phyloP scores from a whole-genome alignment of 768 basidiomycete genomes.

The Gyrodon lividus region DNA sequence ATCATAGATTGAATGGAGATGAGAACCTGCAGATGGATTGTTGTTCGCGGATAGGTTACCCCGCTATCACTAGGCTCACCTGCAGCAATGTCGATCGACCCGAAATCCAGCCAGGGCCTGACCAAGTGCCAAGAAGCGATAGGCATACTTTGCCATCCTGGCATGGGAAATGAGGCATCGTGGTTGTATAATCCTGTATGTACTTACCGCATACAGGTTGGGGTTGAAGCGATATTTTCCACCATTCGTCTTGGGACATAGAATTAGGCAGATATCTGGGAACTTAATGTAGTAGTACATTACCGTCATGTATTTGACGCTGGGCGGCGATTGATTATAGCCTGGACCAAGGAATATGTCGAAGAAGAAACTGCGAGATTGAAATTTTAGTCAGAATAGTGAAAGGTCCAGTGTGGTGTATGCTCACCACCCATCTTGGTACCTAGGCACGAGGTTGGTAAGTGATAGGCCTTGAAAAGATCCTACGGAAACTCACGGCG shows the following conservation, averaged over 20 bases:
- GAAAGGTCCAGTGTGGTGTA: background rate
- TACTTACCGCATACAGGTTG: constrained; percentile 82
- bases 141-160: constrained; percentile 95
- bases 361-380: constrained; percentile 58
- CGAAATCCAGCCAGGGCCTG: constrained; percentile 89
- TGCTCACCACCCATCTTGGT: constrained; percentile 86
- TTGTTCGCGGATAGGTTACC: background rate
- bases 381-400: constrained; percentile 8
- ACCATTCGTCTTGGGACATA: constrained; percentile 63
- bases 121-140: constrained; percentile 89
- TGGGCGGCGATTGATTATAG: constrained; percentile 86
- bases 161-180: background rate
- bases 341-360: constrained; percentile 90
- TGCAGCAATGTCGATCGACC: constrained; percentile 90
- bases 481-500: constrained; percentile 60
- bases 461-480: constrained; percentile 4
- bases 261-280: constrained; percentile 13
- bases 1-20: constrained; percentile 98
- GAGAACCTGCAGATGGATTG: constrained; percentile 49
- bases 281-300: background rate
- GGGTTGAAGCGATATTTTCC: constrained; percentile 93
- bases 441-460: constrained; percentile 42
- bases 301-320: constrained; percentile 66
- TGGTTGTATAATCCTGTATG: background rate
- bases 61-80: constrained; percentile 36